Evolutionary conservation across 1,284 basidiomycete species (phyloP), one percentile per base, ranked within the genome.

Genomic region (Fomitopsis betulina): DNA sequence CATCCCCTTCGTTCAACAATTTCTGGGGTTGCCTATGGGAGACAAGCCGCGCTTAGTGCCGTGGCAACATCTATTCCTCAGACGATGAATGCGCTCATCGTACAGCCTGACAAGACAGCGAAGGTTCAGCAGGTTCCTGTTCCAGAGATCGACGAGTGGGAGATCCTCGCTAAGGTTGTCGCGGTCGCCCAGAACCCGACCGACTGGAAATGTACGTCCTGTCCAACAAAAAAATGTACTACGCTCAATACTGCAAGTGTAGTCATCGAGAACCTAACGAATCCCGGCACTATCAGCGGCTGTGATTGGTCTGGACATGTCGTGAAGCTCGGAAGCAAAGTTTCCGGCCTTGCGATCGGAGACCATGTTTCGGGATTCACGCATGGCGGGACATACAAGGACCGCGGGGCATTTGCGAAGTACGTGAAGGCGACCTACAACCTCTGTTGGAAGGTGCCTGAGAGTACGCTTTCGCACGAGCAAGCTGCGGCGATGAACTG

Each of bases 401-500:
- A 64, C 53, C 66, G 54, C 68, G 73, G 74, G 60, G 68, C 73
- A 72, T 75, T 15, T 23, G 49, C 49, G 17, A 71, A 80, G 63
- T 79, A 77, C 62, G 62, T 75, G 55, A 71, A 70, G 60, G 66
- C 65, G 2, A 59, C 65, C 17, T 67, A 65, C 3, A 63, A 69
- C 13, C 62, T 73, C 0, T 66, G 68, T 0, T 73, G 72, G 69
- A 66, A 67, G 27, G 67, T 73, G 0, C 73, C 74, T 3, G 60
- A 66, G 3, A 63, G 58, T 23, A 65, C 64, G 2, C 21, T 66
- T n/a, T 63, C 63, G 1, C 61, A 68, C 54, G 72, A 73, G 32
- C 68, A 76, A 52, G 77, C 78, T 0, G 71, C 75, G 1, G 70
- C 75, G 0, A 69, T 72, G 53, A 73, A 72, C 21, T 62, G 72